phyloP scores from a whole-genome alignment of 352 stramenopile genomes.

The Globisporangium ultimum region DNA sequence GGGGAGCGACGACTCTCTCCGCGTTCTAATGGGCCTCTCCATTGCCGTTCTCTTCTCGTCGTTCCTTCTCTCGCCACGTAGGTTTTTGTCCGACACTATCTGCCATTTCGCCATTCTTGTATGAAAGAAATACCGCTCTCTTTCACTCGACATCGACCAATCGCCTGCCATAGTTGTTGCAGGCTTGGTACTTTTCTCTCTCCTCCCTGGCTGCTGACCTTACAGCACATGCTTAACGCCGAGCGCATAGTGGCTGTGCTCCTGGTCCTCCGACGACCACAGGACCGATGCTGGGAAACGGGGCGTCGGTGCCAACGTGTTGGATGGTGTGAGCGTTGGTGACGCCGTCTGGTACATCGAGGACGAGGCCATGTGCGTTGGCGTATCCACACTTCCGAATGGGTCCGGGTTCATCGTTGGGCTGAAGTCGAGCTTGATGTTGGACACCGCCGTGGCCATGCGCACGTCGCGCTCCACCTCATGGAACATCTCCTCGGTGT shows the following conservation, averaged over 20 bases:
- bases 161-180: too few species aligned
- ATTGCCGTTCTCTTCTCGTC: conserved; percentile 1
- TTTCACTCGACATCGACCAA: too few species aligned
- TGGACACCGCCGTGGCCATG: conserved; percentile 47
- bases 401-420: conserved; percentile 12
- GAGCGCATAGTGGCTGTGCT: conserved; percentile 4
- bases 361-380: conserved; percentile 22
- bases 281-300: conserved; percentile 52
- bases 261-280: conserved; percentile 32
- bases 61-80: neutral
- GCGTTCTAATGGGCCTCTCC: too few species aligned
- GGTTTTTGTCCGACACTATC: neutral
- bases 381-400: conserved; percentile 21
- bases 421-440: conserved; percentile 52
- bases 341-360: conserved; percentile 30
- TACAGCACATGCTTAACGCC: conserved; percentile 7
- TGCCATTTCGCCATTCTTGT: neutral
- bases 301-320: conserved; percentile 24
- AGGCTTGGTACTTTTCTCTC: too few species aligned
- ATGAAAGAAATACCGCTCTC: too few species aligned
- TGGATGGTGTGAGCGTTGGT: conserved; percentile 42
- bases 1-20: neutral
- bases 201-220: neutral
- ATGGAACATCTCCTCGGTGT: conserved; percentile 78
- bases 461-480: conserved; percentile 59